Evolutionary conservation across 345 rosid genomes (phyloP).

Genomic region (Aquilaria sinensis): DNA sequence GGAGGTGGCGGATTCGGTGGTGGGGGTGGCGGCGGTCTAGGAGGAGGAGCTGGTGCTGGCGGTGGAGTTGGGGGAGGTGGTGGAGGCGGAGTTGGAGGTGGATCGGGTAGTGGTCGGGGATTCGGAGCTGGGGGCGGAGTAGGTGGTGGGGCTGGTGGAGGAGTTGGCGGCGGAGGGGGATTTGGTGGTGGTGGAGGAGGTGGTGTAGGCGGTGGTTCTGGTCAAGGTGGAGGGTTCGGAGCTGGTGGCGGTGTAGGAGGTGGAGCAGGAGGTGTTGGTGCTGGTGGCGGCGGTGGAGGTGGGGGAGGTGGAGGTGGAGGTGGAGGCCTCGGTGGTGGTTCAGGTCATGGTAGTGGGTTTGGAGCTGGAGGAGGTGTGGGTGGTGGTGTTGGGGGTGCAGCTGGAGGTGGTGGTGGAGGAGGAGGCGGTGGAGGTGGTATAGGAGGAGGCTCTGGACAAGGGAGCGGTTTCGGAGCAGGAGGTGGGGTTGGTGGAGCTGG

Average conservation of each 20-base stretch:
- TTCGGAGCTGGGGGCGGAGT: constrained; percentile 13
- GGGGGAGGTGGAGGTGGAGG: constrained; percentile 29
- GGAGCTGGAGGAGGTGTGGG: constrained; percentile 41
- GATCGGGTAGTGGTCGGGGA: constrained; percentile 11
- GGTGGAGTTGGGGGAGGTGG: constrained; percentile 32
- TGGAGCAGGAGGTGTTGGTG: constrained; percentile 27
- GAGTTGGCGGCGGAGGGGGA: constrained; percentile 25
- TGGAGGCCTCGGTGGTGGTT: constrained; percentile 38
- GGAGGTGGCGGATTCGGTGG: constrained; percentile 30
- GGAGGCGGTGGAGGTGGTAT: constrained; percentile 32
- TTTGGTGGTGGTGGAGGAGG: constrained; percentile 21
- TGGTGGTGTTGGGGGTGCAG: constrained; percentile 37
- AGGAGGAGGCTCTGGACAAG: constrained; percentile 37
- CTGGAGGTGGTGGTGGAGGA: constrained; percentile 33
- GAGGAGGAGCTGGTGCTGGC: constrained; percentile 23
- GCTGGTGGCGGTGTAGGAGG: constrained; percentile 35
- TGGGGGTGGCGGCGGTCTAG: constrained; percentile 26
- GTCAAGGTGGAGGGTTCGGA: constrained; percentile 37
- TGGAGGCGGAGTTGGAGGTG: constrained; percentile 23
- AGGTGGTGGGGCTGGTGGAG: constrained; percentile 24
- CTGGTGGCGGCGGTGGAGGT: constrained; percentile 27
- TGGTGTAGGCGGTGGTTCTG: constrained; percentile 31
- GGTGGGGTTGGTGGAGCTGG: constrained; percentile 35
- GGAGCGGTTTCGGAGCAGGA: constrained; percentile 34
- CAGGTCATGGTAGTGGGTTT: constrained; percentile 28